These are phyloP conservation scores for Heimioporus retisporus DNA, from an alignment of 1,284 basidiomycete genomes.

Conservation along the genomic window DNA sequence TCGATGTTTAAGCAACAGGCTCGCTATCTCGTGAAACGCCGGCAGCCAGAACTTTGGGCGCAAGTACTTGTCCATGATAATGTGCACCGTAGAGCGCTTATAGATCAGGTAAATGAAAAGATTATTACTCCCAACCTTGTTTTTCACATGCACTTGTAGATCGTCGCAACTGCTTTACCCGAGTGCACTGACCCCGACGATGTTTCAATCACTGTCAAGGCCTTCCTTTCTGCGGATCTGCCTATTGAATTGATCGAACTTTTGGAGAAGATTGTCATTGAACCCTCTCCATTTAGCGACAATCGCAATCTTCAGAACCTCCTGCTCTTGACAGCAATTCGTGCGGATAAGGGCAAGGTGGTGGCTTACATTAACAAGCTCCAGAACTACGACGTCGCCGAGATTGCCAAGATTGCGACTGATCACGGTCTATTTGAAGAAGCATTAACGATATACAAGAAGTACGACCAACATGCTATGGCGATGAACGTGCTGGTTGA, in stretches of 20 bases:
- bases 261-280: slow-evolving; percentile 98
- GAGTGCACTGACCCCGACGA: slow-evolving; percentile 99
- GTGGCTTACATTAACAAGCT: slow-evolving; percentile 99
- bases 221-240: slow-evolving; percentile 97
- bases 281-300: slow-evolving; percentile 98
- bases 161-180: slow-evolving; percentile 94
- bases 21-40: slow-evolving; percentile 97
- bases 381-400: slow-evolving; percentile 93
- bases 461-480: slow-evolving; percentile 93
- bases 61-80: slow-evolving; percentile 95
- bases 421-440: slow-evolving; percentile 98
- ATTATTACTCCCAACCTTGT: neutral
- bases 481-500: slow-evolving; percentile 99
- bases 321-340: slow-evolving; percentile 95
- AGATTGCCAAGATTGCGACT: slow-evolving; percentile 98
- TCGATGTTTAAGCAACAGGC: slow-evolving; percentile 99
- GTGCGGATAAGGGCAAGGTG: slow-evolving; percentile 99
- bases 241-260: slow-evolving; percentile 98
- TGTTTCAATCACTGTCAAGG: slow-evolving; percentile 98
- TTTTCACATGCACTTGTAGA: slow-evolving; percentile 52
- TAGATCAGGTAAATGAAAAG: slow-evolving; percentile 82
- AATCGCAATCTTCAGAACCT: slow-evolving; percentile 97
- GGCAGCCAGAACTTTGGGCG: slow-evolving; percentile 96
- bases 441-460: slow-evolving; percentile 96
- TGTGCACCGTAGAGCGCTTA: slow-evolving; percentile 92